Evolutionary conservation across 108 stramenopile species (phyloP).

Genomic region (Cyclotella sp.): DNA sequence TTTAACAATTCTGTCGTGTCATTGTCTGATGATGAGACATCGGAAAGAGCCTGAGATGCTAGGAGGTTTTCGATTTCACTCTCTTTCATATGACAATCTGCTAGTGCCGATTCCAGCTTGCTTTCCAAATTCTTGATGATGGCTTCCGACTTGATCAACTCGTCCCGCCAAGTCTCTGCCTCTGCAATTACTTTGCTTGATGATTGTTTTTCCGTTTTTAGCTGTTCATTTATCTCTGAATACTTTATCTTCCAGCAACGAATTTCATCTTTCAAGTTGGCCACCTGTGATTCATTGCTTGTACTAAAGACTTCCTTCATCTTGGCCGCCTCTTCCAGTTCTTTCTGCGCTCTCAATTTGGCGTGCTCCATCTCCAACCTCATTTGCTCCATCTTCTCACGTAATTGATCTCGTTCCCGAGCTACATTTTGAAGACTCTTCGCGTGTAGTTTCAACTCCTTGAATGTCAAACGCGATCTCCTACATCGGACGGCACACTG

Average conservation of each 20-base stretch:
- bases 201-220: constrained; percentile 31
- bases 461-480: constrained; percentile 23
- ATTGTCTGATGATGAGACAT: background rate
- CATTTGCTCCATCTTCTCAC: constrained; percentile 53
- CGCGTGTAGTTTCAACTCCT: constrained; percentile 42
- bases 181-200: constrained; percentile 12
- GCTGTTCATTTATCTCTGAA: constrained; percentile 3
- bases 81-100: background rate
- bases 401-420: constrained; percentile 47
- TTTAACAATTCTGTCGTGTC: constrained; percentile 13
- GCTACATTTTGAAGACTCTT: constrained; percentile 53
- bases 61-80: background rate
- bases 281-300: constrained; percentile 9
- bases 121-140: constrained; percentile 14
- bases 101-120: constrained; percentile 12
- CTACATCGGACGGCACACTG: constrained; percentile 41
- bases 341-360: constrained; percentile 48
- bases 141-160: constrained; percentile 29
- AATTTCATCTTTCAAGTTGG: constrained; percentile 29
- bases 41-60: background rate
- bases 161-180: constrained; percentile 2
- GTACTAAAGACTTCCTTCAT: constrained; percentile 33
- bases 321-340: constrained; percentile 42
- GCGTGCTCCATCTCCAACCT: constrained; percentile 48
- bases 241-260: constrained; percentile 24